Evolutionary conservation across 2,329 filamentous ascomycete species (phyloP), one percentile per base, ranked within the genome.

Genomic region (Nothophaeocryptopus gaeumannii): DNA sequence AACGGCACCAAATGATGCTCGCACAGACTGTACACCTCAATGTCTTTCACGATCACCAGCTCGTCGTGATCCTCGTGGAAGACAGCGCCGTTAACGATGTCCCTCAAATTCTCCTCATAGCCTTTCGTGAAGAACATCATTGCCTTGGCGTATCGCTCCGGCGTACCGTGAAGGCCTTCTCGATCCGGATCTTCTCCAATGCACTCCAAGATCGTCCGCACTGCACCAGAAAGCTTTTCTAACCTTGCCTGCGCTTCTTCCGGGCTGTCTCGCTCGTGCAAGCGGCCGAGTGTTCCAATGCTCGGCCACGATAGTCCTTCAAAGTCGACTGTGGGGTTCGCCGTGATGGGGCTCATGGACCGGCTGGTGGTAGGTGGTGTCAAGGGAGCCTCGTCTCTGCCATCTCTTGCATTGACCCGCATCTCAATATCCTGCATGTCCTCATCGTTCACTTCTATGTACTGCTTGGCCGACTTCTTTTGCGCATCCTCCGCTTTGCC

Each of bases 1-100:
- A 99, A 99, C 0, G 93, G 93, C 7, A 99, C 92, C 67, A 99
- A 80, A 67, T 99, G 93, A 70, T 99, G 93, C 74, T 99, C 93
- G 76, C 93, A 99, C 37, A 97, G 77, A 57, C 87, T 92, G 71
- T 90, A 95, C 10, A 97, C 82, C 67, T 96, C 91, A 64, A 99
- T 97, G 65, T 97, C 91, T 74, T 95, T 96, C 51, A 99, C 89
- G 63, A 97, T 96, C 29, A 99, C 91, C 74, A 99, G 81, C 72
- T 99, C 93, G 65, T 96, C 93, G 67, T 97, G 92, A 55, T 92
- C 89, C 70, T 97, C 93, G 64, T 96, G 86, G 72, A 99, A 99
- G 46, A 97, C 88, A 13, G 93, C 93, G 48, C 85, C 82, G 69
- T 97, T 97, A 55, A 97, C 88, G 58, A 97, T 87, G 67, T 95